Evolutionary conservation across 768 basidiomycete species (phyloP), one percentile per base, ranked within the genome.

Genomic region (Tylopilus sp.): DNA sequence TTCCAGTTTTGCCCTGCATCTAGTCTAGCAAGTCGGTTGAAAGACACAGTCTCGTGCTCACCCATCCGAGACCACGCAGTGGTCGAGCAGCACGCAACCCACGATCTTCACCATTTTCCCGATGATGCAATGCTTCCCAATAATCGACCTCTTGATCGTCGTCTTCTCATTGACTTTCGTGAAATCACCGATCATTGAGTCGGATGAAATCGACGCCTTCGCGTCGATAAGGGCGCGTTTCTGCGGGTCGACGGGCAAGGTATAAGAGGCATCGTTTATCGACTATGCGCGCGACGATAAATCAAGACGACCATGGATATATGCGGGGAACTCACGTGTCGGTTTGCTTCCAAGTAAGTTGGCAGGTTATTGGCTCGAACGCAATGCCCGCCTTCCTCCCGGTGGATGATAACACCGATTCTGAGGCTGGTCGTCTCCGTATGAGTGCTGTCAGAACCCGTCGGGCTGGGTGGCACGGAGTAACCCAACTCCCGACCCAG

Each of bases 31-130:
- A 5, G 19, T 33, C 33, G 47, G 48, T 24, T 14, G 28, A 46
- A 29, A 22, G 36, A 14, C 9, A 3, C 12, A 11, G 31, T 9
- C 12, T 10, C 10, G 8, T 12, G 19, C 60, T 55, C 57, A 92
- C 94, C 92, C 92, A 53, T 96, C 92, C 38, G 81, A 88, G 13
- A 98, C 73, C 5, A 89, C 79, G 61, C 93, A 95, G 62, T 96
- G 93, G 64, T 97, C 95, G 58, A 94, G 77, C 22, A 98, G 67
- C 8, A 96, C 80, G 59, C 89, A 94, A 12, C 89, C 88, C 3
- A 76, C 77, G 43, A 98, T 83, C 68, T 84, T 90, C n/a, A 81
- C 87, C 77, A 86, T 86, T 67, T 83, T 87, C 3, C 92, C 92
- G 48, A 95, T 87, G 16, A 84, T 72, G 59, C 92, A 94, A 65